Evolutionary conservation across 2,329 filamentous ascomycete species (phyloP), one percentile per base, ranked within the genome.

Genomic region (Harringtonia aguacate): DNA sequence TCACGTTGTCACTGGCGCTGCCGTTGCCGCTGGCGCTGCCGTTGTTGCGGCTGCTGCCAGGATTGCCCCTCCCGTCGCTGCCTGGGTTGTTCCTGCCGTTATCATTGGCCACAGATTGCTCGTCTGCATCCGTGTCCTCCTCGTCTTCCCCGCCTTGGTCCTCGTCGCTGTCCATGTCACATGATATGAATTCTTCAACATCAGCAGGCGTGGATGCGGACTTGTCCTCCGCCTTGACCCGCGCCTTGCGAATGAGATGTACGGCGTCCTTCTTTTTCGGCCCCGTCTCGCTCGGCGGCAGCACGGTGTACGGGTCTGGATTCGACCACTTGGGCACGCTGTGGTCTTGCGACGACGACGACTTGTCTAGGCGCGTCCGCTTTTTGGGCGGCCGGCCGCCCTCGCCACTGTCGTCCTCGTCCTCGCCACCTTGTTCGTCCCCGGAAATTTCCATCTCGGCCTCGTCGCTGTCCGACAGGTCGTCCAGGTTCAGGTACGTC

Each of bases 191-290:
- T 52, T 98, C 90, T 46, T 84, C 82, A 20, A 73, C 70, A 38
- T 80, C 73, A 1, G 73, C 68, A 20, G 78, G 70, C 1, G 72
- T 64, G 12, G 69, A 64, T 0, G 69, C 61, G 27, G 73, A 68
- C 8, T 44, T 36, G 22, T 69, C 64, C 10, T 64, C 57, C 7
- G 65, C 61, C 31, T 81, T 76, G 29, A 88, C 69, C 39, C 89
- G 85, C 3, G 89, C 86, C 58, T 95, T 95, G 53, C 89, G 81
- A 53, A 97, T 95, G 48, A 95, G 64, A 56, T 94, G 86, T 30
- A 97, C 86, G 33, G 95, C 82, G 52, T 95, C 88, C 52, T 79
- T 81, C 61, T 83, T 87, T 63, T 92, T 94, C 18, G 75, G 73
- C 33, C 76, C 71, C 6, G 68, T 70, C 51, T 89, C 84, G 0